Base-by-base conservation (phyloP, 495 filamentous ascomycete species). In the Apodospora peruviana region DNA sequence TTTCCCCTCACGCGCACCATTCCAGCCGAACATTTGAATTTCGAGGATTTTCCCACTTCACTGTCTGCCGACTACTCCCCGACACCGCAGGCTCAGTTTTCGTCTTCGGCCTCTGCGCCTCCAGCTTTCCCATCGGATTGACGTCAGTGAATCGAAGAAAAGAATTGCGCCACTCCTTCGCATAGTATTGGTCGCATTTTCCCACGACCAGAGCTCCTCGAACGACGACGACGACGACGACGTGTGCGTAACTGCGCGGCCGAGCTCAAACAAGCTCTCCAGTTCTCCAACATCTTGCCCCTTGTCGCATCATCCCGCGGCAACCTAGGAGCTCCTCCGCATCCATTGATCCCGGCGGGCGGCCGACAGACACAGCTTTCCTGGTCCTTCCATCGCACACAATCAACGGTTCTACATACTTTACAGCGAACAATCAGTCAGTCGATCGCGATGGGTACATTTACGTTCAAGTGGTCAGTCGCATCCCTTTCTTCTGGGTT, bases 401-500 rank as follows among this genome's bases (percentile, higher is more conserved):
- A 34, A 34, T n/a, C 42, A 25, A 1, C 42, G 25, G n/a, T 4
- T 10, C 12, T 34, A 12, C 14, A 11, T 18, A 10, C 2, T 17
- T 18, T 16, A 34, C 16, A 20, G 42, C 24, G 42, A 27, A 47
- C 9, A 5, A 12, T 19, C 36, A 36, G 9, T 19, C 27, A n/a
- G 18, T 12, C 36, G n/a, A 37, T n/a, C 17, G 17, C 16, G 29
- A 78, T 78, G 76, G 73, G 72, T 48, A 75, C 59, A 55, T 80
- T 71, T 51, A 64, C 67, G 8, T 80, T 80, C 64, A 76, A 70
- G 56, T 80, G 76, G 76, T 79, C 57, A 56, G 75, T 74, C 32
- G 9, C 14, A 18, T 9, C 18, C 51, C 19, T 18, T 44, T 44
- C 37, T 34, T 40, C 17, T 41, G 17, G 14, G 17, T 40, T 16